These are phyloP conservation scores for Crithidia bombi DNA, from an alignment of 208 protist genomes.

Conservation along the genomic window DNA sequence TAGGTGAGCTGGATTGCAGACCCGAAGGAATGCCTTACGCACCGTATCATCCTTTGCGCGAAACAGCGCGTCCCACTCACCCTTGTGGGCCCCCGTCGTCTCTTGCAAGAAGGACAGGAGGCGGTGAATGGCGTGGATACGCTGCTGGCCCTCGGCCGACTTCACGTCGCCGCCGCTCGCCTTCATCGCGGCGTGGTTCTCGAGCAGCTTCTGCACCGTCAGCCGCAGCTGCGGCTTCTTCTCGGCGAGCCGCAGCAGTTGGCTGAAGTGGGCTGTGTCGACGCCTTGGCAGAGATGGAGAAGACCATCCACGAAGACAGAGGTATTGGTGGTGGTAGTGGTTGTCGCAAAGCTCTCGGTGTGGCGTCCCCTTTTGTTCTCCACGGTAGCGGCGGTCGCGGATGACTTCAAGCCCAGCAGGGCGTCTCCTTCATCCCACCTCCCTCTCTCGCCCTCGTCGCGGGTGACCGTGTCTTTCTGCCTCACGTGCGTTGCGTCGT, in stretches of 20 bases:
- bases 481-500: neutral
- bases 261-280: conserved; percentile 35
- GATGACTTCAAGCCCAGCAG: conserved; percentile 18
- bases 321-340: neutral
- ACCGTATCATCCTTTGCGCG: conserved; percentile 71
- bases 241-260: conserved; percentile 48
- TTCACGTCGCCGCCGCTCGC: conserved; percentile 42
- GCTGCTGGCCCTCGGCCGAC: conserved; percentile 50
- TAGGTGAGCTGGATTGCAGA: conserved; percentile 34
- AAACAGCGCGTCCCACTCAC: conserved; percentile 76
- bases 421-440: conserved; percentile 28
- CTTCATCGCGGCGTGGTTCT: conserved; percentile 38
- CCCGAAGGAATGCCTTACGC: conserved; percentile 51
- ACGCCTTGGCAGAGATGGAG: conserved; percentile 60
- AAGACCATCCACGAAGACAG: conserved; percentile 51
- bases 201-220: conserved; percentile 37
- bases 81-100: conserved; percentile 55
- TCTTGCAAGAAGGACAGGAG: conserved; percentile 65
- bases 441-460: conserved; percentile 1
- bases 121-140: conserved; percentile 70
- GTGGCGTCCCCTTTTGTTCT: neutral
- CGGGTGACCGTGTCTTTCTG: neutral
- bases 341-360: neutral
- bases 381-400: neutral
- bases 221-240: conserved; percentile 70